Base-by-base conservation (phyloP, 1,284 basidiomycete genomes). In the Inonotus obliquus region DNA sequence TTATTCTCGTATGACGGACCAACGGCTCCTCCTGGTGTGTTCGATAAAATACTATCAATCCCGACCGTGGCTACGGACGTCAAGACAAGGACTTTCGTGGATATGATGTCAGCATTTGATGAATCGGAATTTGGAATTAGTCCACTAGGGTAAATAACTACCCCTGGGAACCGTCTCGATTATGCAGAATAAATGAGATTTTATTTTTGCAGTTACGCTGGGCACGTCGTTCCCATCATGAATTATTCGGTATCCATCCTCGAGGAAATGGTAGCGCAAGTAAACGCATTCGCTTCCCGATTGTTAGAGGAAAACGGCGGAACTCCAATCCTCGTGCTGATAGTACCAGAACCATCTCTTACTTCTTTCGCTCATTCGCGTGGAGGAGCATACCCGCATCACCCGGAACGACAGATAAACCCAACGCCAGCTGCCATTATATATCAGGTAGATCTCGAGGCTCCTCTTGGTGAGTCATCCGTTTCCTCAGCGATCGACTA, bases 331-430 rank as follows among this genome's bases (percentile, higher is more conserved):
- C 44, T 62, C 25, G 61, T 62, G 25, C 37, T 38, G 14, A 48
- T 62, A 25, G 19, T 27, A 2, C 39, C 56, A 7, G 61, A 63
- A 32, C 61, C 61, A 11, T 59, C 60, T 38, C 19, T 53, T 19
- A 23, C 35, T 23, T 14, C 59, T 14, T 54, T 54, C 39, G 53
- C 59, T 7, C 57, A 63, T 39, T 59, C 57, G 27, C 49, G 35
- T 10, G 57, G 61, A 21, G 61, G 61, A 10, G 61, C 61, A 17
- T 63, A 59, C n/a, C 61, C 61, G 9, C 61, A 63, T 47, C 37
- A 51, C 13, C 54, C 60, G 19, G 29, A 14, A 11, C 39, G 60
- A 10, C 53, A 54, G 25, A n/a, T 49, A 23, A 56, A 41, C 17
- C 60, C 53, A 2, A 17, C 54, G 39, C 21, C 53, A 2, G 21